phyloP scores from a whole-genome alignment of 2,329 filamentous ascomycete species.

The Scedosporium aurantiacum region DNA sequence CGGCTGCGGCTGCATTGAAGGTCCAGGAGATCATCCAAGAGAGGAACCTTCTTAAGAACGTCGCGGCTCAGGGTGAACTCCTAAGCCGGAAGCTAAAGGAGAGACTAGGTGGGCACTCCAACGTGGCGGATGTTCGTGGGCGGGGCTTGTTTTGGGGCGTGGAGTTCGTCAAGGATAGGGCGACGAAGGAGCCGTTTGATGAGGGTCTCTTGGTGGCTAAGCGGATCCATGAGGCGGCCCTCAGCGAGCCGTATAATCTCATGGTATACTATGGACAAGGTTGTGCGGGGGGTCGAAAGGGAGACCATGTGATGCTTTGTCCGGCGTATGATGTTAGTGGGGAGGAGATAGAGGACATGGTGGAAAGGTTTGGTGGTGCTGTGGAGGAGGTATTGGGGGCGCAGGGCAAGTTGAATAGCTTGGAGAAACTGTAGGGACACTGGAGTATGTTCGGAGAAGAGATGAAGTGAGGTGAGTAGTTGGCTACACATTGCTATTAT shows the following conservation, averaged over 20 bases:
- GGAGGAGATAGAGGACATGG: slow-evolving; percentile 10
- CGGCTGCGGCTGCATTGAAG: slow-evolving; percentile 50
- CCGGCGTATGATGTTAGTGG: slow-evolving; percentile 55
- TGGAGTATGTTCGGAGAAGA: neutral
- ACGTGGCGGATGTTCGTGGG: slow-evolving; percentile 52
- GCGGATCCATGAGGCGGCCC: neutral
- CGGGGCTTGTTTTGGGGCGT: slow-evolving; percentile 40
- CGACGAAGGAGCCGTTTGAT: slow-evolving; percentile 25
- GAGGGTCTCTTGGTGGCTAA: neutral
- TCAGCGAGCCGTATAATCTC: slow-evolving; percentile 12
- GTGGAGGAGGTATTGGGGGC: neutral
- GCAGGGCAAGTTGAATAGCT: neutral
- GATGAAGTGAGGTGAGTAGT: neutral
- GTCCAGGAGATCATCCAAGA: slow-evolving; percentile 49
- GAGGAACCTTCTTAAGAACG: slow-evolving; percentile 48
- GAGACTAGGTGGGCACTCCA: slow-evolving; percentile 29
- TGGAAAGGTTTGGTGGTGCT: neutral
- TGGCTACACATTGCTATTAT: neutral
- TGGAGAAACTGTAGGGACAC: neutral
- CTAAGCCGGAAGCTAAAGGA: slow-evolving; percentile 32
- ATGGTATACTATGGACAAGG: slow-evolving; percentile 53
- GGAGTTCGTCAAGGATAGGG: slow-evolving; percentile 30
- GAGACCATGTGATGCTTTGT: slow-evolving; percentile 60
- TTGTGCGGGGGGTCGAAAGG: slow-evolving; percentile 45
- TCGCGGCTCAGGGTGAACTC: slow-evolving; percentile 38